A percentile compares a stretch with the other conserved stretches of the same genome.
Conservation (phyloP, 73 alveolate genomes). For the Paramecium tetraurelia region DNA sequence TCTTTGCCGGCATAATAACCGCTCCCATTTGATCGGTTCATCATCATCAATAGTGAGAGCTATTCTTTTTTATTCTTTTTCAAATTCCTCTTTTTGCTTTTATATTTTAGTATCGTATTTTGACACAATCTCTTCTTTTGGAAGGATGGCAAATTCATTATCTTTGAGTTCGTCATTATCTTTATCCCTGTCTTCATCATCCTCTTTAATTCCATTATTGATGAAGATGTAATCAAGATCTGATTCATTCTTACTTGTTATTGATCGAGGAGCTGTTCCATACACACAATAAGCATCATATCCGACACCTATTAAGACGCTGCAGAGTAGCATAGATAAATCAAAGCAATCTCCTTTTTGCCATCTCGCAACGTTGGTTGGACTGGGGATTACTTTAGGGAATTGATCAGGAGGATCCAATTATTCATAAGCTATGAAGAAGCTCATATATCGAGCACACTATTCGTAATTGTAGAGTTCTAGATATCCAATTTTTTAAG, state of each 20-base stretch:
- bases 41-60: conserved; percentile 92
- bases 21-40: conserved; percentile 84
- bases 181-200: conserved; percentile 34
- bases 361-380: conserved; percentile 83
- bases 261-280: conserved; percentile 95
- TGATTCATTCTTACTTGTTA: conserved; percentile 87
- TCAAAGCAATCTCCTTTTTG: conserved; percentile 93
- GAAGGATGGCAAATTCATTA: conserved; percentile 71
- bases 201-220: conserved; percentile 60
- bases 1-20: conserved; percentile 83
- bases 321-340: conserved; percentile 83
- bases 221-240: conserved; percentile 77
- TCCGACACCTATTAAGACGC: conserved; percentile 91
- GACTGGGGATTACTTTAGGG: conserved; percentile 95
- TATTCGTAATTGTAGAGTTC: conserved; percentile 93
- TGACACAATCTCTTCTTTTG: conserved; percentile 75
- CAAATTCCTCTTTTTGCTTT: conserved; percentile 64
- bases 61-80: conserved; percentile 64
- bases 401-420: conserved; percentile 82
- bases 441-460: conserved; percentile 91
- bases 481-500: conserved; percentile 87
- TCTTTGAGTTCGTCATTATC: conserved; percentile 55
- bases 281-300: conserved; percentile 97
- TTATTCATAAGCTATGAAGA: conserved; percentile 93
- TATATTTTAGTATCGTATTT: conserved; percentile 70